Base-by-base conservation (phyloP, 73 alveolate species). In the Blepharisma stoltei region DNA sequence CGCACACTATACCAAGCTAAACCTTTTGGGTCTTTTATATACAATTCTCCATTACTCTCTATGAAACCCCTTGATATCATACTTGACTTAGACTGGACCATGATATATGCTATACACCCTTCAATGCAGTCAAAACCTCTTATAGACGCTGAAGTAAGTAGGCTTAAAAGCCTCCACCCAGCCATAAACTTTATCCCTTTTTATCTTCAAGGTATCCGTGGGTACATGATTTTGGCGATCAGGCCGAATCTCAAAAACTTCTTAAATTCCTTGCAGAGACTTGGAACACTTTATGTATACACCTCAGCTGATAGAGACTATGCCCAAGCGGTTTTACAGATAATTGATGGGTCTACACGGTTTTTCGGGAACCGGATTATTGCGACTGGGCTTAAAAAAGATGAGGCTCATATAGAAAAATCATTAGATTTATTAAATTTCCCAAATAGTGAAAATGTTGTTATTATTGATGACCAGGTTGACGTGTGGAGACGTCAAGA, bases 231-330 rank as follows among this genome's bases (percentile, higher is more conserved):
- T 14, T 14, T 60, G 18, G 73, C 73, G 2, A 18, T 60, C 2
- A 0, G 73, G 0, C 73, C 73, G 0, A 60, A 60, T 25, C 46
- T 60, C 14, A 14, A n/a, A 8, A 38, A 60, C 4, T 60, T 60
- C 46, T 25, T 60, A 5, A 14, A n/a, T 18, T 14, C 14, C 46
- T 38, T 60, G 5, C n/a, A 14, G 73, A 14, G 73, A 25, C 18
- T 60, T 9, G 73, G 49, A 2, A 60, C 73, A 14, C 46, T 60
- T 2, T 25, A 60, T 25, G 45, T 60, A 8, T 60, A 60, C 46
- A 60, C 73, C 2, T 60, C 73, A 60, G 73, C 73, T 14, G 73
- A 60, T 2, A 38, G 23, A 60, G 73, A 60, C 14, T 60, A 60
- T 38, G 73, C 73, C 48, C 14, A 38, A 25, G 23, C 23, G 2